phyloP scores from a whole-genome alignment of 805 yeast genomes.

The Scheffersomyces lignosus region DNA sequence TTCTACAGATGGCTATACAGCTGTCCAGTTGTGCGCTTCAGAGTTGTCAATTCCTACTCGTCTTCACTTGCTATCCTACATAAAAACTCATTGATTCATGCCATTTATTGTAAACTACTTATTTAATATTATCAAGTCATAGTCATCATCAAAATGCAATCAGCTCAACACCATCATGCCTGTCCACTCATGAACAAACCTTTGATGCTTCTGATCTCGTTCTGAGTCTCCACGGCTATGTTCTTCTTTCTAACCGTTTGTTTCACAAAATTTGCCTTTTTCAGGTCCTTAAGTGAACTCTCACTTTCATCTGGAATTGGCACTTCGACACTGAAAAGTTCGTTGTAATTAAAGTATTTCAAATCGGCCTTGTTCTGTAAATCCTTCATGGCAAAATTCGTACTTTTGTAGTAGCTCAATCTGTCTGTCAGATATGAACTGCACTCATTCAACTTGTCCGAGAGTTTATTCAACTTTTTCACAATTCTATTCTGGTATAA shows the following conservation, averaged over 20 bases:
- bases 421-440: constrained; percentile 26
- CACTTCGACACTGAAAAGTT: constrained; percentile 22
- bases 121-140: no score
- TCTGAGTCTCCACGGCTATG: constrained; percentile 34
- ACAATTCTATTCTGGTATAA: constrained; percentile 24
- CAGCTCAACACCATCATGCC: constrained; percentile 19
- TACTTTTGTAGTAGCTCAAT: constrained; percentile 32
- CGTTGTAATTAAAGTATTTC: constrained; percentile 31
- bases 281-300: background rate
- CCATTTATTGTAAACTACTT: no score
- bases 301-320: constrained; percentile 6
- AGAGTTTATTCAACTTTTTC: constrained; percentile 22
- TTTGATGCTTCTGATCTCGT: constrained; percentile 41
- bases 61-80: no score
- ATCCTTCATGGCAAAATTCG: constrained; percentile 30
- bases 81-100: no score
- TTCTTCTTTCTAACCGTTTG: constrained; percentile 28
- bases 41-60: no score
- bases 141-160: no score
- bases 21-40: no score
- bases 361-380: constrained; percentile 38
- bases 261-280: no score
- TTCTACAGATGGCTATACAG: no score
- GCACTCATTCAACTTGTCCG: constrained; percentile 22
- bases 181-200: constrained; percentile 47